Evolutionary conservation across 2,329 filamentous ascomycete genomes (phyloP).

Genomic region (Amphichorda felina): DNA sequence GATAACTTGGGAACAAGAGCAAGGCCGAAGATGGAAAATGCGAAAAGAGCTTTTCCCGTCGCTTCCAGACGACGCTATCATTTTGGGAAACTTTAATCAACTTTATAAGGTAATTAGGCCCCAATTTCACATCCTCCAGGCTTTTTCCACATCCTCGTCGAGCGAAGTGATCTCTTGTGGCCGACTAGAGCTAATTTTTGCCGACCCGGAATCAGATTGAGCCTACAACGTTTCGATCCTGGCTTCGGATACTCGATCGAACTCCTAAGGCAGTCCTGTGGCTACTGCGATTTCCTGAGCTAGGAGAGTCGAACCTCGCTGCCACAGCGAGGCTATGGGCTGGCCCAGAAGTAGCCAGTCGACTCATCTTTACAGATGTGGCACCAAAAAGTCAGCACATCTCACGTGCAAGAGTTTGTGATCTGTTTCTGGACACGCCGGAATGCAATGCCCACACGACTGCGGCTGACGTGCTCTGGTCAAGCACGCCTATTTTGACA

Average conservation of each 20-base stretch:
- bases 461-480: slow-evolving; percentile 92
- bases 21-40: slow-evolving; percentile 77
- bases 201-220: slow-evolving; percentile 56
- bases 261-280: slow-evolving; percentile 85
- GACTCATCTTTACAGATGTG: slow-evolving; percentile 92
- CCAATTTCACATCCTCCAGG: not conserved
- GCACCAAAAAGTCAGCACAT: slow-evolving; percentile 94
- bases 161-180: not conserved
- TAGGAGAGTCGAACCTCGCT: slow-evolving; percentile 77
- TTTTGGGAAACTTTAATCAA: slow-evolving; percentile 97
- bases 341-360: slow-evolving; percentile 68
- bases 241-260: slow-evolving; percentile 79
- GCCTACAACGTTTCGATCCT: slow-evolving; percentile 88
- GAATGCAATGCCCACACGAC: slow-evolving; percentile 98
- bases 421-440: slow-evolving; percentile 91
- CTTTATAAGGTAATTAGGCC: slow-evolving; percentile 71
- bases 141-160: too few relatives aligned
- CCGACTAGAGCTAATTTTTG: not conserved
- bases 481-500: slow-evolving; percentile 83
- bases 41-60: slow-evolving; percentile 82
- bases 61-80: slow-evolving; percentile 71
- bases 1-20: slow-evolving; percentile 75
- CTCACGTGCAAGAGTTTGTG: slow-evolving; percentile 78
- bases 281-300: slow-evolving; percentile 92
- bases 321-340: slow-evolving; percentile 77